These are phyloP conservation scores for Fusarium bulbicola DNA, from an alignment of 2,329 filamentous ascomycete genomes.

Conservation along the genomic window DNA sequence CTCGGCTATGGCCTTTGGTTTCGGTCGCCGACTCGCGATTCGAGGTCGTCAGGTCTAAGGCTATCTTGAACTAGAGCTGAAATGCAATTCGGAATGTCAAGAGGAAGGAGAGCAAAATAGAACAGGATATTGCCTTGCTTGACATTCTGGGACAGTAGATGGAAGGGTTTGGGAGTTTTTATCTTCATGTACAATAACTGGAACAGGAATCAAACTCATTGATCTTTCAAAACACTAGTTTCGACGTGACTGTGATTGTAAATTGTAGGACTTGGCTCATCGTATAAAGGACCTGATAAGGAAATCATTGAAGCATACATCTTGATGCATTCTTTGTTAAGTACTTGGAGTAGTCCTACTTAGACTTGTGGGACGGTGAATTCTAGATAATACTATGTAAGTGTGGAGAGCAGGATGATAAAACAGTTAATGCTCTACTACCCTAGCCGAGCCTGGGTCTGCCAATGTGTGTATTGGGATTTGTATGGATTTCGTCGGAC, in stretches of 20 bases:
- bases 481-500: neutral
- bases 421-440: neutral
- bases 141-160: slow-evolving; percentile 10
- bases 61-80: neutral
- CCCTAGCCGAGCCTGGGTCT: neutral
- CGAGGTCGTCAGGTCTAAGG: slow-evolving; percentile 23
- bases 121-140: slow-evolving; percentile 10
- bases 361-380: neutral
- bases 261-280: neutral
- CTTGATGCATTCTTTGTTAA: neutral
- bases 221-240: slow-evolving; percentile 19
- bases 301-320: neutral
- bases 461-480: neutral
- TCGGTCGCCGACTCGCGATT: slow-evolving; percentile 32
- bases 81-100: slow-evolving; percentile 6
- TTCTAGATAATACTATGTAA: neutral
- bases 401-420: neutral
- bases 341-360: neutral
- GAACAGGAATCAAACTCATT: slow-evolving; percentile 26
- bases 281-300: neutral
- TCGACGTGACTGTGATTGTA: slow-evolving; percentile 4
- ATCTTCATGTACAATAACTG: slow-evolving; percentile 26
- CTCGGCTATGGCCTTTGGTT: slow-evolving; percentile 37
- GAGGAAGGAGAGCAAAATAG: slow-evolving; percentile 2
- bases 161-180: slow-evolving; percentile 24